phyloP scores from a whole-genome alignment of 495 filamentous ascomycete genomes.

The Cladorrhinum samala region DNA sequence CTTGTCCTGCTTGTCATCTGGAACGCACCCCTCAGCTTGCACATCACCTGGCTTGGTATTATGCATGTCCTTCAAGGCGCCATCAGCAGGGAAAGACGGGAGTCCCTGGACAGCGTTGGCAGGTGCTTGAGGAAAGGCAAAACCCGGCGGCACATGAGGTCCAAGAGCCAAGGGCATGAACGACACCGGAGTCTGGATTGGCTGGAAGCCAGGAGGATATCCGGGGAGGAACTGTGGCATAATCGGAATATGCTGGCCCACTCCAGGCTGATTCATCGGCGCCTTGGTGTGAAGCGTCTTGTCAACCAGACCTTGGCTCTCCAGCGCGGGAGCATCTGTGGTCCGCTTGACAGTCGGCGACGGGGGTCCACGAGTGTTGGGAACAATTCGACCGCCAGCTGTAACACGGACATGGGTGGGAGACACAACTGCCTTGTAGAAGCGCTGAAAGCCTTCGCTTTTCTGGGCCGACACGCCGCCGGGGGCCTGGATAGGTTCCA shows the following conservation, averaged over 20 bases:
- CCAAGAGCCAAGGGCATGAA: constrained; percentile 29
- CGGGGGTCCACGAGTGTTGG: constrained; percentile 44
- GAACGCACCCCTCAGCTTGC: constrained; percentile 22
- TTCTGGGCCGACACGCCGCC: constrained; percentile 39
- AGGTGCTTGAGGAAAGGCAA: constrained; percentile 16
- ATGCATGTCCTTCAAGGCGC: constrained; percentile 21
- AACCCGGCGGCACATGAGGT: constrained; percentile 18
- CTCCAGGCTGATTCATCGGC: constrained; percentile 3
- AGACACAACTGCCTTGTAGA: constrained; percentile 51
- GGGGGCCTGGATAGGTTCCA: constrained; percentile 43
- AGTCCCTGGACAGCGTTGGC: constrained; percentile 3
- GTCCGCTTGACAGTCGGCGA: constrained; percentile 39
- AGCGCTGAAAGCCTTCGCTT: constrained; percentile 49
- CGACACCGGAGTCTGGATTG: constrained; percentile 23
- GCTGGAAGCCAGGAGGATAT: constrained; percentile 24
- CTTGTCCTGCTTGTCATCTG: constrained; percentile 29
- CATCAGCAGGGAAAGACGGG: constrained; percentile 1
- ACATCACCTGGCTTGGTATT: constrained; percentile 18
- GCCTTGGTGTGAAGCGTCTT: constrained; percentile 18
- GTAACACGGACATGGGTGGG: constrained; percentile 51
- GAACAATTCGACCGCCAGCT: constrained; percentile 51
- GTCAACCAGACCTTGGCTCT: constrained; percentile 10
- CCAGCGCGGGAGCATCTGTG: constrained; percentile 25
- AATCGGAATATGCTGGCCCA: constrained; percentile 16
- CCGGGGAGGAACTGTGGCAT: constrained; percentile 20